These are phyloP conservation scores for Mycena albidolilacea DNA, from an alignment of 768 basidiomycete species.

Conservation along the genomic window DNA sequence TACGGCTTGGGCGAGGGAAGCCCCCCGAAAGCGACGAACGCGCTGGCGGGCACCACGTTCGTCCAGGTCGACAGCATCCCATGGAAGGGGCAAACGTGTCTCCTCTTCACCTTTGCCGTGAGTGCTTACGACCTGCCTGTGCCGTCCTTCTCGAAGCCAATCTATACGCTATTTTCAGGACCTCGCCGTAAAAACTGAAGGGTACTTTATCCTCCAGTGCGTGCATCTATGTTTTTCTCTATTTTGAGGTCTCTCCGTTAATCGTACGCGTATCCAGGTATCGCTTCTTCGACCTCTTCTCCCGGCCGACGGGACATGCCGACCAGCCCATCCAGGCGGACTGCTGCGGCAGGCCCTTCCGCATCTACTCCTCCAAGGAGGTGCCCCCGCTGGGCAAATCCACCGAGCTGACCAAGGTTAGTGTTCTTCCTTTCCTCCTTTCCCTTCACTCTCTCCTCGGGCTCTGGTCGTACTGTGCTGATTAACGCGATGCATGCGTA, in stretches of 20 bases:
- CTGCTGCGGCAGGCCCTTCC: constrained; percentile 57
- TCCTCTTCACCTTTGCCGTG: constrained; percentile 78
- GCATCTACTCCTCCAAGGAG: constrained; percentile 62
- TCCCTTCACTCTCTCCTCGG: neutral
- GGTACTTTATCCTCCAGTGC: constrained; percentile 68
- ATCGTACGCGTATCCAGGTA: constrained; percentile 41
- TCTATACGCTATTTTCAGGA: constrained; percentile 58
- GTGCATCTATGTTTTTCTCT: neutral
- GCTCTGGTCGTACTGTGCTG: neutral
- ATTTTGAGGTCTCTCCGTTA: neutral
- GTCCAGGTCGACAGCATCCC: constrained; percentile 70
- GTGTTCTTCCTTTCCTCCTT: constrained; percentile 3
- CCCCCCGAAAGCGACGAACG: constrained; percentile 62
- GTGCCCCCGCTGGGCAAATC: constrained; percentile 60
- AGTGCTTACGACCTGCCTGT: constrained; percentile 39
- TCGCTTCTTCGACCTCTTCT: constrained; percentile 58
- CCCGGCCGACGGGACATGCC: constrained; percentile 38
- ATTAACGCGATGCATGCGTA: constrained; percentile 31
- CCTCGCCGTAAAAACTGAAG: constrained; percentile 79
- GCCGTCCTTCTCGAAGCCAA: neutral
- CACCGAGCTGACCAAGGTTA: constrained; percentile 62
- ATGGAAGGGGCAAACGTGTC: constrained; percentile 67
- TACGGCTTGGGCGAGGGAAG: constrained; percentile 59
- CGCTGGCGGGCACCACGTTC: constrained; percentile 74
- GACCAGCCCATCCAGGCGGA: constrained; percentile 57